Conservation (phyloP, 768 basidiomycete genomes). For the Lactarius psammicola region DNA sequence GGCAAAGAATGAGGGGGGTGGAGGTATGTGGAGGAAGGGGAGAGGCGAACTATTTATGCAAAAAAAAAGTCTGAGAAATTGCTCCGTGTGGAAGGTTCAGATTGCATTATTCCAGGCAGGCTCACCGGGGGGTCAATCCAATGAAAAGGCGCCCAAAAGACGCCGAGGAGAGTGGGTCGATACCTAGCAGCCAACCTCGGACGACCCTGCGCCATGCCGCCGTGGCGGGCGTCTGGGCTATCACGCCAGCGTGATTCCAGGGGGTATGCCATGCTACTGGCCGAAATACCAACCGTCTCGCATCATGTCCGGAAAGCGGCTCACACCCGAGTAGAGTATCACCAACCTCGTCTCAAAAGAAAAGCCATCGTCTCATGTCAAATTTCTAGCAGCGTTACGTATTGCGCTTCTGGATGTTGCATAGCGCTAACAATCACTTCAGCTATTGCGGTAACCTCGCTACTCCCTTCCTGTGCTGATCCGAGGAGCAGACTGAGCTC, state of each 20-base stretch:
- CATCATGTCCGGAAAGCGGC: constrained; percentile 10
- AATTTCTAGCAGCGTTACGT: constrained; percentile 23
- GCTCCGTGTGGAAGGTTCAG: constrained; percentile 23
- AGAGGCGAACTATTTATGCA: constrained; percentile 28
- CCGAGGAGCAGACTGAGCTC: constrained; percentile 19
- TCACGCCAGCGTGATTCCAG: constrained; percentile 15
- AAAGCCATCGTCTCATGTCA: constrained; percentile 21
- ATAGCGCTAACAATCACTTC: constrained; percentile 13
- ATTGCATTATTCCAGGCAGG: constrained; percentile 22
- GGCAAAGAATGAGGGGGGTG: constrained; percentile 9
- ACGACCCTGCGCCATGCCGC: constrained; percentile 6
- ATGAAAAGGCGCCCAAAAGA: constrained; percentile 12
- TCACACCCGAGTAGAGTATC: constrained; percentile 19
- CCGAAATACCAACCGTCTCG: constrained; percentile 20
- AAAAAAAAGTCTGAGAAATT: constrained; percentile 27
- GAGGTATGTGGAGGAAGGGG: constrained; percentile 1
- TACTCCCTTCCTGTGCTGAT: constrained; percentile 15
- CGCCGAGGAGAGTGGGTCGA: constrained; percentile 11
- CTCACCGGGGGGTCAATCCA: constrained; percentile 25
- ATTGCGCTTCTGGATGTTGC: constrained; percentile 17
- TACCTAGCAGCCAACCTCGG: constrained; percentile 9
- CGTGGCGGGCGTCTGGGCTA: constrained; percentile 20
- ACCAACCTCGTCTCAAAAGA: constrained; percentile 8
- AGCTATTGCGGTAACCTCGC: constrained; percentile 8
- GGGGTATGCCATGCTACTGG: constrained; percentile 10